Evolutionary conservation across 2,329 filamentous ascomycete species (phyloP), one percentile per base, ranked within the genome.

Genomic region (Passalora sequoiae): DNA sequence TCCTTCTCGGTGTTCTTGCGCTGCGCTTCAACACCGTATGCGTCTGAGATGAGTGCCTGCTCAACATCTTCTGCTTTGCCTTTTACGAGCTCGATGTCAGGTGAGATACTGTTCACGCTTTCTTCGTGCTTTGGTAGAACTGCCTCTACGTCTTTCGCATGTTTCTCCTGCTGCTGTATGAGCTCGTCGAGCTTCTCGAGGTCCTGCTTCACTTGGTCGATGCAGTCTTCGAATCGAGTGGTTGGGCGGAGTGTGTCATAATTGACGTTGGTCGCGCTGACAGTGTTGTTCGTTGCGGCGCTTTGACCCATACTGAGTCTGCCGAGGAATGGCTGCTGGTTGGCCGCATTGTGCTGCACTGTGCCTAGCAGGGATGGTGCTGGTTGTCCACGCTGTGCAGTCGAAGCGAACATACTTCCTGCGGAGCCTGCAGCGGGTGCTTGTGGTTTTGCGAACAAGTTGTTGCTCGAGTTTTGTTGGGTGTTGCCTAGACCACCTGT

Each of bases 221-320:
- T 80, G 20, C 95, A 81, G 65, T 95, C 91, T 61, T 89, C 87
- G 71, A 92, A 96, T 49, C 92, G 86, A 3, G 89, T 95, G 0
- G 89, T 94, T 12, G 85, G 84, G 40, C 88, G 81, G 47, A 97
- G 73, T 60, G 86, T 86, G 56, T 78, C 78, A 40, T 86, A 68
- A 65, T 92, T 86, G 57, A 94, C 85, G 58, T 85, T 44, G 13
- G 88, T 84, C 13, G 84, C 86, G 71, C 45, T 40, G 27, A 45
- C 40, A 6, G 48, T 40, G 40, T 77, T 75, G 51, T 44, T 31
- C 32, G 49, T 13, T 77, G 74, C 38, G 73, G 69, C 25, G 49
- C 69, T 65, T 54, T 76, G 75, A 43, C 74, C 75, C 62, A 78
- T 70, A 31, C 54, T 60, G 8, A 67, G 57, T 25, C 57, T 55